Evolutionary conservation across 1,139 yeast genomes (phyloP).

Genomic region (Starmera stellimalicola): DNA sequence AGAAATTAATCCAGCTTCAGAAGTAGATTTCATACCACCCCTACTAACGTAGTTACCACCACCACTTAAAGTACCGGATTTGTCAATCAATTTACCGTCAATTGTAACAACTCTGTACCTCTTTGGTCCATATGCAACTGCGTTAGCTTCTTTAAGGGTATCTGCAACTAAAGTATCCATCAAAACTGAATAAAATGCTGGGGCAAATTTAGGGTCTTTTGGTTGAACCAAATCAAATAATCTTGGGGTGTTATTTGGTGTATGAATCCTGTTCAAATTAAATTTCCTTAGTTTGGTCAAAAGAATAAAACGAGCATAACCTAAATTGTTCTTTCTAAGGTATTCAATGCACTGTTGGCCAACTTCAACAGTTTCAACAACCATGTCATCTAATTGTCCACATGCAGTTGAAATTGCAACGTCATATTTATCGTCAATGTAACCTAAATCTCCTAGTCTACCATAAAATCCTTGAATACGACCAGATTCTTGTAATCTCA

Average conservation of each 20-base stretch:
- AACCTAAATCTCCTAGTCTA: conserved; percentile 82
- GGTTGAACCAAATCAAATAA: conserved; percentile 77
- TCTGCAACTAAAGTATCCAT: conserved; percentile 83
- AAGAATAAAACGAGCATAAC: conserved; percentile 83
- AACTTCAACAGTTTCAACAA: conserved; percentile 87
- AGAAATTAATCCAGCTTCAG: conserved; percentile 24
- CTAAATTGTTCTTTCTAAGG: conserved; percentile 73
- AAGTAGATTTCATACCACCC: conserved; percentile 29
- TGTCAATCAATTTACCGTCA: conserved; percentile 87
- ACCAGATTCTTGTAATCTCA: conserved; percentile 68
- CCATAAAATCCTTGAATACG: conserved; percentile 84
- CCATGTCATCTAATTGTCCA: conserved; percentile 84
- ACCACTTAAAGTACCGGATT: conserved; percentile 97
- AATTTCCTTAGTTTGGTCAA: conserved; percentile 64
- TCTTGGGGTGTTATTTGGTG: conserved; percentile 74
- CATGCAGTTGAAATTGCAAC: conserved; percentile 94
- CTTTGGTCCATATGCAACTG: conserved; percentile 78
- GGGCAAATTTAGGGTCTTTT: conserved; percentile 55
- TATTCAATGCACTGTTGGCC: conserved; percentile 90
- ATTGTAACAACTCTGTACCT: conserved; percentile 86
- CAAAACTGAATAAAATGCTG: conserved; percentile 84
- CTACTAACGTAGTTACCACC: conserved; percentile 67
- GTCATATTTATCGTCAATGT: conserved; percentile 80
- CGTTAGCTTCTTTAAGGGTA: conserved; percentile 70
- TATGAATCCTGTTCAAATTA: conserved; percentile 48